Base-by-base conservation (phyloP, 805 yeast species). In the Yarrowia bubula region DNA sequence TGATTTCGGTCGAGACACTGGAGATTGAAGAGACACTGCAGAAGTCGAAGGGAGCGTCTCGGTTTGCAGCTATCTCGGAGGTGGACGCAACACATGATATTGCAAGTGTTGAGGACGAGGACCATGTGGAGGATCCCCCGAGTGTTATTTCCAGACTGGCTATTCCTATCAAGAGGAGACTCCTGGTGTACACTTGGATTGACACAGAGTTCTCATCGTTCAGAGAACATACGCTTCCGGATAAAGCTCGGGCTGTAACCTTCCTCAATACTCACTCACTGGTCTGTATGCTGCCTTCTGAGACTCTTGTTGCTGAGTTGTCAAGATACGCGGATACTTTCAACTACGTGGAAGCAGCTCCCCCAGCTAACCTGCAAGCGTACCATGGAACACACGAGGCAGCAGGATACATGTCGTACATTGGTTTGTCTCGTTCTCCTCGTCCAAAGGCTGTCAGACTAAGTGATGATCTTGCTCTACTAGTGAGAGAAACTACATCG, bases 11-110 rank as follows among this genome's bases (percentile, higher is more conserved):
- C 46, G 74, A 72, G 18, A 70, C 75, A 4, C 73, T 72, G 35
- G 66, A 68, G n/a, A 66, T 71, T 17, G 71, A 74, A 38, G 77
- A 77, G 51, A 69, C 68, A 0, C 71, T 79, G 43, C 71, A 71
- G 31, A 74, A 76, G 46, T 73, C 77, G 13, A 75, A 74, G 43
- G 77, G 78, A 57, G 73, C 76, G 1, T 71, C 75, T 17, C 58
- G 71, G 15, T 73, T 75, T 60, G 71, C 71, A 2, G 38, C 65
- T 0, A 61, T 53, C 11, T 70, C 68, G 22, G 70, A 69, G 4
- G 67, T 67, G 4, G 50, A 44, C 42, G 50, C 64, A 10, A 58
- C 50, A 8, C 51, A 58, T 5, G 41, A 43, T 11, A 44, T 58
- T 7, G 9, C n/a, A 15, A n/a, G 46, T 2, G 41, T 28, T 3